Evolutionary conservation across 257 asterid genomes (phyloP).

Genomic region (Plantago elongata): DNA sequence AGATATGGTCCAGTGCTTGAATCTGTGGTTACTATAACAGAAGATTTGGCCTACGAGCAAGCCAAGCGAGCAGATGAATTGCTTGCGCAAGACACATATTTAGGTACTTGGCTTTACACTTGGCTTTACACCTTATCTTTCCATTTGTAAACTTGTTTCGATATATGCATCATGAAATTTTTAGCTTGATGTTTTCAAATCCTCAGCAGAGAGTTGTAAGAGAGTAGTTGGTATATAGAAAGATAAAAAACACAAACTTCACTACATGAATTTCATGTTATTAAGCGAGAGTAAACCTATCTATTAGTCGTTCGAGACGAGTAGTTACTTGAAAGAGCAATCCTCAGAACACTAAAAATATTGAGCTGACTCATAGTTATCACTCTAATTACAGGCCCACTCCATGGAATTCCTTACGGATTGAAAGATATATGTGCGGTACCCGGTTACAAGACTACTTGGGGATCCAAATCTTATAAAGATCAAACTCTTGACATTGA

Average conservation of each 20-base stretch:
- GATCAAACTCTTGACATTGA: constrained; percentile 79
- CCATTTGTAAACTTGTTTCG: not conserved
- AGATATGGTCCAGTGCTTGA: constrained; percentile 86
- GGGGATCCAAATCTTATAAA: constrained; percentile 77
- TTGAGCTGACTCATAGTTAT: constrained; percentile 5
- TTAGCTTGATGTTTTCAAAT: too few species aligned
- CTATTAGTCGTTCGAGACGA: too few species aligned
- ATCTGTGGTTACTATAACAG: constrained; percentile 76
- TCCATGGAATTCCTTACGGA: constrained; percentile 95
- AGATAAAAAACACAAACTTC: too few species aligned
- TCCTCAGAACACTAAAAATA: not conserved
- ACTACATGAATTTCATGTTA: too few species aligned
- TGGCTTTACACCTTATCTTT: not conserved
- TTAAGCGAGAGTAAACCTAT: too few species aligned
- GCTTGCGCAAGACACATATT: constrained; percentile 56
- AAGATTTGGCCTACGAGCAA: constrained; percentile 81
- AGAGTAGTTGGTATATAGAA: too few species aligned
- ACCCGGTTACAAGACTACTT: constrained; percentile 82
- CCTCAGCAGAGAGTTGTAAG: too few species aligned
- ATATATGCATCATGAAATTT: not conserved
- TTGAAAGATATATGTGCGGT: constrained; percentile 91
- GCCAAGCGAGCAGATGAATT: constrained; percentile 73
- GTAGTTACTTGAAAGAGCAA: too few species aligned
- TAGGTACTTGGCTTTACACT: constrained; percentile 50
- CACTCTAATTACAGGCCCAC: constrained; percentile 56